These are phyloP conservation scores for Amoebophrya sp. DNA, from an alignment of 169 alveolate species.

Conservation along the genomic window DNA sequence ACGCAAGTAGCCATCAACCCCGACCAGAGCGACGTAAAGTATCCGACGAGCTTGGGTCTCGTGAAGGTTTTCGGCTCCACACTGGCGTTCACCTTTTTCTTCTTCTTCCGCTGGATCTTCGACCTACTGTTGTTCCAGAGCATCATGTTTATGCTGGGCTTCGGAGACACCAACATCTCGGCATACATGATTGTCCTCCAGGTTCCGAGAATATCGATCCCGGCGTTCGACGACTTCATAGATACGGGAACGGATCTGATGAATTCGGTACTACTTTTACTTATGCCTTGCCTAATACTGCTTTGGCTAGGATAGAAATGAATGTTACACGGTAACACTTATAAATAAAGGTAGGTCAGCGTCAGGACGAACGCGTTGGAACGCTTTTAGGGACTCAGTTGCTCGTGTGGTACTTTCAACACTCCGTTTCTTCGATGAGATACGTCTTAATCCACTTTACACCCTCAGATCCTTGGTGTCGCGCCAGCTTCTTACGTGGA, in stretches of 20 bases:
- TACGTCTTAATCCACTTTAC: no score
- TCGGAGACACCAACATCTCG: slow-evolving; percentile 10
- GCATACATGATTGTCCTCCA: not conserved
- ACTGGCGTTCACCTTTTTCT: not conserved
- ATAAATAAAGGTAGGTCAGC: no score
- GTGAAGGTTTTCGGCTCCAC: not conserved
- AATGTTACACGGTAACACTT: no score
- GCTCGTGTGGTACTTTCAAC: no score
- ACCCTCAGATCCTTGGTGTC: no score
- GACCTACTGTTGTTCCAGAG: not conserved
- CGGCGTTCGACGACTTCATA: not conserved
- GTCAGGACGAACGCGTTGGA: no score
- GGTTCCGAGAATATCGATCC: not conserved
- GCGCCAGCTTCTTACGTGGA: not conserved
- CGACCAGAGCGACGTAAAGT: not conserved
- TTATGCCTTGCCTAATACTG: no score
- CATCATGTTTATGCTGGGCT: not conserved
- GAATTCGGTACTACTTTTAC: no score
- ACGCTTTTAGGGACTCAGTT: no score
- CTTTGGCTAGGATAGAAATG: no score
- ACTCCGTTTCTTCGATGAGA: no score
- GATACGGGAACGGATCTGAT: not conserved
- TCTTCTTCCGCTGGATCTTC: not conserved
- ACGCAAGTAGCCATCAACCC: not conserved
- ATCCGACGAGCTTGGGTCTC: not conserved